These are phyloP conservation scores for Komagataella pastoris DNA, from an alignment of 805 yeast genomes.

Conservation along the genomic window DNA sequence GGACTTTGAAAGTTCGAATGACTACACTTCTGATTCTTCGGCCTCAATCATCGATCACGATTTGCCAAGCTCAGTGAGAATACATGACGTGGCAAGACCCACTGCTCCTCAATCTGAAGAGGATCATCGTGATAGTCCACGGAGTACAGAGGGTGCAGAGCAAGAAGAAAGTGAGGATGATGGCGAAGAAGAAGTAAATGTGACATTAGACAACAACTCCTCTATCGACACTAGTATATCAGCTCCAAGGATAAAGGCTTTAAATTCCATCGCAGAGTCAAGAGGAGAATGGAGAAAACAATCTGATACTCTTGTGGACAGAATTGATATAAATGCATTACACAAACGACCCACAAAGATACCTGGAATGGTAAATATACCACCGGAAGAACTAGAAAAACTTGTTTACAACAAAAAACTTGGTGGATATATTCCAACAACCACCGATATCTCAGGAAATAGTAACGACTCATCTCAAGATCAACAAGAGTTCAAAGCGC, in stretches of 20 bases:
- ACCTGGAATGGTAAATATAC: background rate
- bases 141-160: slow-evolving; percentile 2
- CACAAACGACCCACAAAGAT: background rate
- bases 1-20: background rate
- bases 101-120: background rate
- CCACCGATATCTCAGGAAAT: background rate
- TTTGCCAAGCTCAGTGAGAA: background rate
- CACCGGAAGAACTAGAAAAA: background rate
- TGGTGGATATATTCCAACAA: background rate
- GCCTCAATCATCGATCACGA: background rate
- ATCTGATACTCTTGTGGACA: background rate
- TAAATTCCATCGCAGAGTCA: background rate
- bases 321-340: background rate
- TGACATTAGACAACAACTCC: background rate
- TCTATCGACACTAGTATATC: background rate
- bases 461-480: background rate
- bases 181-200: background rate
- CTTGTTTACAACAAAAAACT: background rate
- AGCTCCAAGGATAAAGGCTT: background rate
- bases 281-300: background rate
- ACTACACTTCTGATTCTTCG: background rate
- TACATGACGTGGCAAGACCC: background rate
- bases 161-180: background rate
- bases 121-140: background rate
- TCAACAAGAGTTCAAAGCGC: slow-evolving; percentile 2